A percentile compares a stretch with the other conserved stretches of the same genome.
Conservation (phyloP, 2,329 filamentous ascomycete genomes). For the Orbilia javanica region DNA sequence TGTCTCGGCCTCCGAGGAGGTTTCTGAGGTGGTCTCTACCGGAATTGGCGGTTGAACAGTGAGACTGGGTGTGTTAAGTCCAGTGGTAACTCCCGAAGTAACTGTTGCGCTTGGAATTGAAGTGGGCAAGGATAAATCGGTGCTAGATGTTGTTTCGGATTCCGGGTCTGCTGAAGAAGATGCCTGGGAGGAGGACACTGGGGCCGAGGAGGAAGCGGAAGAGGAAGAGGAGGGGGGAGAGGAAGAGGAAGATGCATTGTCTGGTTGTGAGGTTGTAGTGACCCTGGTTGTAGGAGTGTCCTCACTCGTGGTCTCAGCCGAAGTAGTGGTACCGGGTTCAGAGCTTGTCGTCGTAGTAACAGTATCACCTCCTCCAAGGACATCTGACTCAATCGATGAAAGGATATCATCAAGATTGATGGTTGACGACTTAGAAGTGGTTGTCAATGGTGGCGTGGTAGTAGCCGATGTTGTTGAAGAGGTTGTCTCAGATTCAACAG, state of each 20-base stretch:
- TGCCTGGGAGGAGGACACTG: neutral
- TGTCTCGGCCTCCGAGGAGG: neutral
- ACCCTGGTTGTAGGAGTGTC: slow-evolving; percentile 6
- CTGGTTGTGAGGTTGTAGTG: slow-evolving; percentile 19
- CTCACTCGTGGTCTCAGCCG: slow-evolving; percentile 40
- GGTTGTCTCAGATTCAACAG: slow-evolving; percentile 23
- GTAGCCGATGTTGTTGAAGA: slow-evolving; percentile 34
- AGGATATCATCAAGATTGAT: slow-evolving; percentile 38
- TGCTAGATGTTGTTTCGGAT: neutral
- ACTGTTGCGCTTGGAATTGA: slow-evolving; percentile 28
- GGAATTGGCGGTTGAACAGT: slow-evolving; percentile 44
- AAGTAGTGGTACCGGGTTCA: slow-evolving; percentile 24
- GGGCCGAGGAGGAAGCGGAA: slow-evolving; percentile 28
- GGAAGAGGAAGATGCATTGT: slow-evolving; percentile 22
- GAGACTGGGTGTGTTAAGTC: slow-evolving; percentile 51
- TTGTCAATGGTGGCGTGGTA: slow-evolving; percentile 33
- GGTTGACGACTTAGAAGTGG: slow-evolving; percentile 17
- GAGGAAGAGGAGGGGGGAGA: neutral
- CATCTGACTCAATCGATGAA: slow-evolving; percentile 42
- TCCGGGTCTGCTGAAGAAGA: slow-evolving; percentile 18
- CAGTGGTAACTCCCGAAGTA: slow-evolving; percentile 46
- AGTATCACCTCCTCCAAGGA: slow-evolving; percentile 28
- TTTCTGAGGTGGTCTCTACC: slow-evolving; percentile 29
- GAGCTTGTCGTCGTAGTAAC: slow-evolving; percentile 57
- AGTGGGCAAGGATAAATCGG: slow-evolving; percentile 11